Evolutionary conservation across 2,329 filamentous ascomycete genomes (phyloP), one percentile per base, ranked within the genome.

Genomic region (Didymella lethalis): DNA sequence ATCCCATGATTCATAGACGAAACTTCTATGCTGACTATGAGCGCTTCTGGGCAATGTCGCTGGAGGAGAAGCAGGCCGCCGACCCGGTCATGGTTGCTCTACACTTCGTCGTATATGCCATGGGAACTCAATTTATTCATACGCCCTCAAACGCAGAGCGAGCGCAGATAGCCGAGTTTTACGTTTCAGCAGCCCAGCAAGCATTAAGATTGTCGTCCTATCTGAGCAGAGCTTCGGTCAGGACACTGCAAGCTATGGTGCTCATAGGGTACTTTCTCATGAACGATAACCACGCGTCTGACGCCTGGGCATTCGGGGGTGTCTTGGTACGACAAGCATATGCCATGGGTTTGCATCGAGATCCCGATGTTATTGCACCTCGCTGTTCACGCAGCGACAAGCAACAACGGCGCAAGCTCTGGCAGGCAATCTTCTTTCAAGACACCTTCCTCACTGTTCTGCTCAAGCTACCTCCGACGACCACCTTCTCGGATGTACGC

Each of bases 261-360:
- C 78, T 94, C n/a, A 87, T 93, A 59, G 88, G 88, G 0, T 93
- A 93, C 71, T 94, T 94, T 67, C 81, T 94, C 34, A 93, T 93
- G 80, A 94, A 94, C 68, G 90, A 94, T 75, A 93, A 93, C 68
- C 90, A 93, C 68, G 90, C 90, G 4, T 91, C 89, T 0, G 91
- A 94, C 72, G 91, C 90, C 1, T 94, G 90, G 88, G 88, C 90
- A 0, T 94, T 93, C 80, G 89, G 89, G 0, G 91, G 91, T 6
- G 88, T 94, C 26, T 76, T 92, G 23, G 88, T 92, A 64, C 84
- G 90, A 26, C 91, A 94, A 75, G 87, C 90, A 0, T 93, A 93
- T 68, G 91, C 91, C 25, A 90, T 94, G 88, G 90, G 91, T 0
- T 76, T 94, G 12, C 90, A 94, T 72, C 86, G 91, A 16, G 90